These are phyloP conservation scores for Cladosporium sp. DNA, from an alignment of 2,329 filamentous ascomycete genomes.

Conservation along the genomic window DNA sequence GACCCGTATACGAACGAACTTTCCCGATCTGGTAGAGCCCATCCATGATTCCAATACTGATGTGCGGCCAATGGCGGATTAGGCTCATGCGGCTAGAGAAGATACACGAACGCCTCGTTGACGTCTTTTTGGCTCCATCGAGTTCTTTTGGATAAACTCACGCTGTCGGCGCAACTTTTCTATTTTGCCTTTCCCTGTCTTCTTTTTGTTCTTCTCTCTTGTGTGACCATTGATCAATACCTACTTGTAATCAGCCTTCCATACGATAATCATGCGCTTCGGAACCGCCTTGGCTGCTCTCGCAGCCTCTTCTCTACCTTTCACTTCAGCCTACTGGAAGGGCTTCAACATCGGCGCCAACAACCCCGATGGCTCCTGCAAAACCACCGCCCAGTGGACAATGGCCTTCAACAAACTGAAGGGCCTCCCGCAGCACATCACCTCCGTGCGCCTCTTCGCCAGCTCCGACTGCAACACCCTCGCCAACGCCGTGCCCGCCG, in stretches of 20 bases:
- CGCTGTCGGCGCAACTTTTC: not conserved
- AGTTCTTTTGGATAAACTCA: not conserved
- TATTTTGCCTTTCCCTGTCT: not conserved
- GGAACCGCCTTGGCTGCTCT: constrained; percentile 28
- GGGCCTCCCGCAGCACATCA: constrained; percentile 50
- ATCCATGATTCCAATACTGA: constrained; percentile 2
- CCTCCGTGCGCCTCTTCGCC: constrained; percentile 62
- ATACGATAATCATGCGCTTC: constrained; percentile 27
- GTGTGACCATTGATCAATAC: not conserved
- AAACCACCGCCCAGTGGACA: constrained; percentile 34
- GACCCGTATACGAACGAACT: constrained; percentile 11
- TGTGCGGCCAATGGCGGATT: not conserved
- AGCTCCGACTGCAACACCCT: constrained; percentile 52
- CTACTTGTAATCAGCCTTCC: not conserved
- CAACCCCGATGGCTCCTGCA: constrained; percentile 38
- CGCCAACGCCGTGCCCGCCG: constrained; percentile 51
- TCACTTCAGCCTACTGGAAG: constrained; percentile 36
- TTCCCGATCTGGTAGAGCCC: constrained; percentile 6
- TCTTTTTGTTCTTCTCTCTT: not conserved
- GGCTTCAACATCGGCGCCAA: constrained; percentile 42
- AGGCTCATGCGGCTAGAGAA: constrained; percentile 6
- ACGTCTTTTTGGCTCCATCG: constrained; percentile 7
- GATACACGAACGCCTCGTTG: constrained; percentile 3
- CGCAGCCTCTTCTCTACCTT: constrained; percentile 28
- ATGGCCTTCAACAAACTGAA: constrained; percentile 36